Conservation (phyloP, 2,329 filamentous ascomycete species). For the Truncatella angustata region DNA sequence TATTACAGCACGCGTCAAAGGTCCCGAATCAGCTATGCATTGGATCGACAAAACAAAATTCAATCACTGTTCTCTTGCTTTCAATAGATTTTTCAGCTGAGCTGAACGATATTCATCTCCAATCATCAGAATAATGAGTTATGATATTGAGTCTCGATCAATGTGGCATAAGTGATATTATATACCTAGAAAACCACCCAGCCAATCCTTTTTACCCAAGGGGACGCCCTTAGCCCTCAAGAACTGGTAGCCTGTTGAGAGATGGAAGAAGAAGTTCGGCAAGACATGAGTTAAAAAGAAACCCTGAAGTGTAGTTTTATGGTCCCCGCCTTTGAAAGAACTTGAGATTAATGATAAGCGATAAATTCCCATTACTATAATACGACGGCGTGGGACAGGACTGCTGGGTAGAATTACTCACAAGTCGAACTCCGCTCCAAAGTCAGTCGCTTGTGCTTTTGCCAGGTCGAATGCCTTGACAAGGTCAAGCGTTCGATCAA, state of each 20-base stretch:
- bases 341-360: background rate
- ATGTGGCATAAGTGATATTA: no score
- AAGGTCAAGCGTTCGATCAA: constrained; percentile 27
- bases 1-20: no score
- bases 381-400: no score
- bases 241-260: constrained; percentile 58
- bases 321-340: background rate
- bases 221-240: constrained; percentile 58
- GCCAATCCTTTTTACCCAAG: constrained; percentile 57
- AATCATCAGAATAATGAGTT: no score
- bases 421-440: background rate
- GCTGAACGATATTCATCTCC: no score
- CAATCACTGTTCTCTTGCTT: no score
- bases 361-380: background rate
- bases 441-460: background rate
- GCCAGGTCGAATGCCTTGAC: constrained; percentile 7
- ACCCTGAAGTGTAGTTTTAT: background rate
- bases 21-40: no score
- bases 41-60: no score
- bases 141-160: no score
- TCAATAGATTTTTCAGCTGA: no score
- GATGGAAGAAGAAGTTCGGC: constrained; percentile 51
- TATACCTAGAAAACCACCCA: constrained; percentile 3
- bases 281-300: background rate
- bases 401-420: background rate